phyloP scores from a whole-genome alignment of 306 rosid genomes.

The Lathyrus aphaca region DNA sequence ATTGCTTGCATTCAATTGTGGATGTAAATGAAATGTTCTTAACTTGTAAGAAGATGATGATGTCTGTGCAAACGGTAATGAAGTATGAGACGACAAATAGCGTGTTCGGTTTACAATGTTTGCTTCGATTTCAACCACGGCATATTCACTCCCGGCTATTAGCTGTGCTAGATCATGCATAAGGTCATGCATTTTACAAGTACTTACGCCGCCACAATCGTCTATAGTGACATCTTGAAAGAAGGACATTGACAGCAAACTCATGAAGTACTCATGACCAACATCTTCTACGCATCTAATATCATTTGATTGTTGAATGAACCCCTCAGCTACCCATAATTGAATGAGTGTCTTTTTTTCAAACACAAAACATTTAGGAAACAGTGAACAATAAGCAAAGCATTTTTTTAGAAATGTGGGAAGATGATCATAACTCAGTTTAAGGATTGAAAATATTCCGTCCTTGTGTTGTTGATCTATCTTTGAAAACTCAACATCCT shows the following conservation, averaged over 20 bases:
- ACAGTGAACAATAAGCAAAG: constrained; percentile 48
- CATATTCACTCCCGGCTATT: no score
- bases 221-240: constrained; percentile 27
- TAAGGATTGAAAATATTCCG: no score
- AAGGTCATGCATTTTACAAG: constrained; percentile 42
- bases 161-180: constrained; percentile 47
- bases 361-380: constrained; percentile 42
- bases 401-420: constrained; percentile 44
- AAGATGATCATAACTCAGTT: no score
- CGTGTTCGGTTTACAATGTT: no score
- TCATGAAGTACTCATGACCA: constrained; percentile 46
- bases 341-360: constrained; percentile 32
- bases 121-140: no score
- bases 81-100: no score
- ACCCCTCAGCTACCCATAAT: constrained; percentile 54
- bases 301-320: constrained; percentile 30
- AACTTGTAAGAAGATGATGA: no score
- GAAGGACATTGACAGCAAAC: constrained; percentile 39
- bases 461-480: no score
- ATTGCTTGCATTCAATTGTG: no score
- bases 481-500: no score
- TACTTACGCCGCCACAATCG: constrained; percentile 8
- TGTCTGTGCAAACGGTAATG: no score
- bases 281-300: constrained; percentile 43
- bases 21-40: no score